These are phyloP conservation scores for Aspergillus aculeatus DNA, from an alignment of 2,329 filamentous ascomycete species.

Conservation along the genomic window DNA sequence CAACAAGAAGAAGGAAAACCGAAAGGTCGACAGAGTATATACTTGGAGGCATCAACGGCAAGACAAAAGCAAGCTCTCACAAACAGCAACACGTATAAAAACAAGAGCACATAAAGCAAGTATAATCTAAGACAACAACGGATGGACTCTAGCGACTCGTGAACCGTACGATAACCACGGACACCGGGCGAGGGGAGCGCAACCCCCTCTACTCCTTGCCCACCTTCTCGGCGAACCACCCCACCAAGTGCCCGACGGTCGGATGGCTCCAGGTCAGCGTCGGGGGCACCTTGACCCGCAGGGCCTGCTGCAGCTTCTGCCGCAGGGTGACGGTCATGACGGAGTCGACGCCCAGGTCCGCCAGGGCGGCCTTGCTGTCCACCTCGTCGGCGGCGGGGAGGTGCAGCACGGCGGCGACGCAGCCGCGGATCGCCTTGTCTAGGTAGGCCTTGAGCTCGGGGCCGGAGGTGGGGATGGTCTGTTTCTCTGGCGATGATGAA, in stretches of 20 bases:
- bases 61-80: too few species aligned
- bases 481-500: background rate
- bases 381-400: constrained; percentile 29
- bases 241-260: constrained; percentile 39
- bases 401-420: constrained; percentile 36
- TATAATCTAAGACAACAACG: too few species aligned
- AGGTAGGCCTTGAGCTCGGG: constrained; percentile 1
- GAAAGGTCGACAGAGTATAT: too few species aligned
- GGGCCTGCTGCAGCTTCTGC: constrained; percentile 33
- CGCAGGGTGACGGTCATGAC: constrained; percentile 43
- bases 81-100: too few species aligned
- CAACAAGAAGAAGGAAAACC: too few species aligned
- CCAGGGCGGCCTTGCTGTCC: constrained; percentile 34
- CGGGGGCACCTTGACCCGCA: constrained; percentile 39
- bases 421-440: constrained; percentile 30
- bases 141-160: too few species aligned
- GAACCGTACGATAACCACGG: too few species aligned
- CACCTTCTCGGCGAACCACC: background rate
- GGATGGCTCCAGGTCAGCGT: constrained; percentile 45
- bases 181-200: too few species aligned
- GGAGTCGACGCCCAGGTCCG: constrained; percentile 42
- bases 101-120: too few species aligned
- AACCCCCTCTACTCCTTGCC: background rate
- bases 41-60: too few species aligned
- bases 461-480: background rate